A percentile compares a stretch with the other conserved stretches of the same genome.
These are phyloP conservation scores for Hordeum pubiflorum DNA, from an alignment of 202 grass and related monocot species.

Conservation along the genomic window DNA sequence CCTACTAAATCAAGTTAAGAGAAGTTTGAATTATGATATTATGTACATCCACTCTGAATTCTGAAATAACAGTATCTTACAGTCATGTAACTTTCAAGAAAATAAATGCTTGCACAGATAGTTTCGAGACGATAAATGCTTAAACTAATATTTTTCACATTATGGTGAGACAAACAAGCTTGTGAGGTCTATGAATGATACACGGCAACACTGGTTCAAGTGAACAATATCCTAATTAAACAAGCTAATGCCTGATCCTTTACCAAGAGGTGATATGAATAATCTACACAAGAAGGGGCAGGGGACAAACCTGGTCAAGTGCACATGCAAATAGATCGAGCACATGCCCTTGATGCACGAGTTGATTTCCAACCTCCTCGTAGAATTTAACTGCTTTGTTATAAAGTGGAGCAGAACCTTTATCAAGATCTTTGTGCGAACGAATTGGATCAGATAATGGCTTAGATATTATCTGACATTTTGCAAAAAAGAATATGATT, in stretches of 20 bases:
- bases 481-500: constrained; percentile 7
- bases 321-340: constrained; percentile 93
- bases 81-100: neutral
- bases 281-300: neutral
- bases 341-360: constrained; percentile 95
- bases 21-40: neutral
- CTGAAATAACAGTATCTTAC: neutral
- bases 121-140: neutral
- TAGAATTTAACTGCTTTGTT: constrained; percentile 85
- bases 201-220: neutral
- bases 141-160: neutral
- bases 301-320: constrained; percentile 63
- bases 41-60: constrained; percentile 1
- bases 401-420: constrained; percentile 62
- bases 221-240: neutral
- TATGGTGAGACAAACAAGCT: neutral
- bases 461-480: constrained; percentile 77
- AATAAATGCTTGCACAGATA: neutral
- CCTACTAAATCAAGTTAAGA: neutral
- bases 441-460: constrained; percentile 82
- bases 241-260: neutral
- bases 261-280: neutral
- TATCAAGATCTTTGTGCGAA: constrained; percentile 86
- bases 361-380: constrained; percentile 71
- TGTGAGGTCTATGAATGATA: neutral